Evolutionary conservation across 768 basidiomycete species (phyloP).

Genomic region (Hygrophorus pudorinus): DNA sequence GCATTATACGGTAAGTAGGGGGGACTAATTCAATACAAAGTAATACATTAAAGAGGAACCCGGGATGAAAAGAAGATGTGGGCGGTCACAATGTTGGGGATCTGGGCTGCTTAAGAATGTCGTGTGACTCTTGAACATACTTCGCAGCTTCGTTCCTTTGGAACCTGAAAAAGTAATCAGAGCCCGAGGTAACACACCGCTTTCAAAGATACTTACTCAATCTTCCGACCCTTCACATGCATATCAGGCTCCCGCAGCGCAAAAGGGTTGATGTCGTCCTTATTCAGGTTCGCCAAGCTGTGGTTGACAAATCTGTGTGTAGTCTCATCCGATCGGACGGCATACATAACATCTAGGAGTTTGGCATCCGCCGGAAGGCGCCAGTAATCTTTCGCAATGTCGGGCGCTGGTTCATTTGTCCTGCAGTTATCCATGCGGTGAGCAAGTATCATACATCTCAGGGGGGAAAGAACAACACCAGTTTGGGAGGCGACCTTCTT

Average conservation of each 20-base stretch:
- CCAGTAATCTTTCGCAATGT: constrained; percentile 96
- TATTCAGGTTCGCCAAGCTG: constrained; percentile 79
- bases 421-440: constrained; percentile 21
- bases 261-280: constrained; percentile 82
- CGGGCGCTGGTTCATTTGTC: constrained; percentile 65
- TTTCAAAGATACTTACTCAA: constrained; percentile 43
- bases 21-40: neutral
- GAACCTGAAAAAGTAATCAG: constrained; percentile 35
- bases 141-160: constrained; percentile 56
- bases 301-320: constrained; percentile 96
- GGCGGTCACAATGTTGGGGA: neutral
- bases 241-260: constrained; percentile 85
- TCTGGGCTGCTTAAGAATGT: constrained; percentile 30
- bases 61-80: too few relatives aligned
- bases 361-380: constrained; percentile 62
- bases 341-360: constrained; percentile 82
- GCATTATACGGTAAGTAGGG: neutral
- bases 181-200: neutral
- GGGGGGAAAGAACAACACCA: constrained; percentile 40
- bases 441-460: neutral
- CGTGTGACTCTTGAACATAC: constrained; percentile 54
- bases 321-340: constrained; percentile 87
- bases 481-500: constrained; percentile 69
- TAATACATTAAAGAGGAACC: too few relatives aligned
- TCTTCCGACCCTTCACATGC: constrained; percentile 64